Percentiles rank a stretch among this genome's conserved stretches.
Conservation (phyloP, 306 rosid species). For the Fragaria iinumae region DNA sequence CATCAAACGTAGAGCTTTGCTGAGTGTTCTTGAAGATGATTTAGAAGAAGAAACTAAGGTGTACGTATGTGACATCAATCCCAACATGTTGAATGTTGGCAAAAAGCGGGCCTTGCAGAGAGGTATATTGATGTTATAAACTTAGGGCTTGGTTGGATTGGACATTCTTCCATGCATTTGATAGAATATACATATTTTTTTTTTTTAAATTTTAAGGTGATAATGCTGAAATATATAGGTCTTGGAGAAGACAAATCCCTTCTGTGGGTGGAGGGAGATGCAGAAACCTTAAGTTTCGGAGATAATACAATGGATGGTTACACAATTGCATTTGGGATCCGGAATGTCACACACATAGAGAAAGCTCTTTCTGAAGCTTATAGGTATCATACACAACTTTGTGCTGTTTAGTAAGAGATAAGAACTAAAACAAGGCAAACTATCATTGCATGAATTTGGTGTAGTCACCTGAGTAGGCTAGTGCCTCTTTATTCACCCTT, state of each 20-base stretch:
- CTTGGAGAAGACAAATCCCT: constrained; percentile 70
- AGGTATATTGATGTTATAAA: constrained; percentile 45
- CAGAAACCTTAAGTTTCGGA: constrained; percentile 66
- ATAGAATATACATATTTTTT: constrained; percentile 9
- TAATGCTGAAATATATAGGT: constrained; percentile 46
- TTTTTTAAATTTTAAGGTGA: constrained; percentile 15
- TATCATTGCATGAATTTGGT: neutral
- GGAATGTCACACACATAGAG: constrained; percentile 95
- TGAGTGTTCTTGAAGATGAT: constrained; percentile 47
- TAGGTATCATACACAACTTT: constrained; percentile 44
- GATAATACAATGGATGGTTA: constrained; percentile 91
- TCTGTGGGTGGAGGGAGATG: constrained; percentile 86
- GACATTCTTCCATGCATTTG: constrained; percentile 1
- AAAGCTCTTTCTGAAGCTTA: constrained; percentile 78
- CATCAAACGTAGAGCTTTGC: constrained; percentile 63
- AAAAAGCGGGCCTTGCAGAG: constrained; percentile 61
- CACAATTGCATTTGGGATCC: constrained; percentile 94
- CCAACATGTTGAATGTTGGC: constrained; percentile 85
- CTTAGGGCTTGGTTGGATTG: neutral
- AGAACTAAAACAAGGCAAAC: neutral
- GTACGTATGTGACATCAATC: constrained; percentile 85
- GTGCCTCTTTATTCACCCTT: neutral
- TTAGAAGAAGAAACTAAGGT: constrained; percentile 65
- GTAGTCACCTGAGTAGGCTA: neutral
- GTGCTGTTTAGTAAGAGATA: neutral